Conservation (phyloP, 2,329 filamentous ascomycete species). For the Alternaria infectoria region DNA sequence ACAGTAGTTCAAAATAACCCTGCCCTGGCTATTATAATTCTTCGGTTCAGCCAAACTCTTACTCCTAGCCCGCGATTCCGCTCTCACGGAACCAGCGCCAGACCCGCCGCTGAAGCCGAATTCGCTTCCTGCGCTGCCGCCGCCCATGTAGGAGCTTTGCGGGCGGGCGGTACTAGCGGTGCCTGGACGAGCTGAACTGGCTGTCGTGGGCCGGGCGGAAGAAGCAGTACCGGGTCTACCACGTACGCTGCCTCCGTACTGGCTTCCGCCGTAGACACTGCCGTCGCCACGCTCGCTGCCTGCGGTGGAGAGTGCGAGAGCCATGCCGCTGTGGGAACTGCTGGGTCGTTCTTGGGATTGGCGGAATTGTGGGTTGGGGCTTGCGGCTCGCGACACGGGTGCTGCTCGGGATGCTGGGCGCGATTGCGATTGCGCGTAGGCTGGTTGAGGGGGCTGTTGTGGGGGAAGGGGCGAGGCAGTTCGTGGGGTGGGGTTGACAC, state of each 20-base stretch:
- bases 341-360: slow-evolving; percentile 57
- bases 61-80: slow-evolving; percentile 64
- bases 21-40: slow-evolving; percentile 84
- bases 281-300: slow-evolving; percentile 46
- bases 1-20: slow-evolving; percentile 93
- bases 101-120: slow-evolving; percentile 31
- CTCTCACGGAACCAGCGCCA: slow-evolving; percentile 31
- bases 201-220: not conserved
- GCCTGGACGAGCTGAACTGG: not conserved
- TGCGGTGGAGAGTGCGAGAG: slow-evolving; percentile 52
- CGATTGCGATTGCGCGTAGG: slow-evolving; percentile 27
- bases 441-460: slow-evolving; percentile 51
- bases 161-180: slow-evolving; percentile 41
- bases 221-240: slow-evolving; percentile 26
- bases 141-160: slow-evolving; percentile 53
- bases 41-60: slow-evolving; percentile 88
- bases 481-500: slow-evolving; percentile 41
- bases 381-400: slow-evolving; percentile 52
- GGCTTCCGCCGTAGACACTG: slow-evolving; percentile 46
- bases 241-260: slow-evolving; percentile 49
- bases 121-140: slow-evolving; percentile 35
- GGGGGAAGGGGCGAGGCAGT: slow-evolving; percentile 51
- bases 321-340: slow-evolving; percentile 55
- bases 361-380: slow-evolving; percentile 60
- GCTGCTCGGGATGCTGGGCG: slow-evolving; percentile 42